These are phyloP conservation scores for Ceratocystiopsis minuta DNA, from an alignment of 2,329 filamentous ascomycete species.

Conservation along the genomic window DNA sequence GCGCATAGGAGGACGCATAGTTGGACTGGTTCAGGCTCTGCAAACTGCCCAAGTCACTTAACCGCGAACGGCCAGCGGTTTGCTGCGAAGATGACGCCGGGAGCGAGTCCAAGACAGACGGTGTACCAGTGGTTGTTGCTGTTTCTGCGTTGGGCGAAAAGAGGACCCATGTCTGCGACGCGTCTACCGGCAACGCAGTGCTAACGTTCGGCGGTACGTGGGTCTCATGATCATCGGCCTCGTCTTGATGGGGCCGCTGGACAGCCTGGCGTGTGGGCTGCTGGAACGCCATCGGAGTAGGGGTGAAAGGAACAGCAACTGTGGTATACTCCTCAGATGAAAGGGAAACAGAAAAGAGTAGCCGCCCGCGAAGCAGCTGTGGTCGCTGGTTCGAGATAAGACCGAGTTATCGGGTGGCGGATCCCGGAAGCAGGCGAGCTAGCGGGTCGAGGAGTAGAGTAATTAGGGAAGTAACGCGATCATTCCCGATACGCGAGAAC, in stretches of 20 bases:
- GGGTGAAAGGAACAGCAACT: too few relatives aligned
- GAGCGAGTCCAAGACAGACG: conserved; percentile 46
- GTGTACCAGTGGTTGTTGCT: conserved; percentile 32
- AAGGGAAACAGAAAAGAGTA: neutral
- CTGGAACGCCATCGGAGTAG: conserved; percentile 10
- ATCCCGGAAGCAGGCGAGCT: neutral
- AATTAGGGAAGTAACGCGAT: too few relatives aligned
- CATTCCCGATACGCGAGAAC: too few relatives aligned
- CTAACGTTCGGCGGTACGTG: too few relatives aligned
- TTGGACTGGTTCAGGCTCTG: conserved; percentile 48
- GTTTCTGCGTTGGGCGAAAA: conserved; percentile 59
- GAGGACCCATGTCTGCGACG: conserved; percentile 88
- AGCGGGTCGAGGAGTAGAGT: neutral
- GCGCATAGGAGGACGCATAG: conserved; percentile 4
- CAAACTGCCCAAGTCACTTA: conserved; percentile 68
- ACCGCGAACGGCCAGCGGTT: conserved; percentile 49
- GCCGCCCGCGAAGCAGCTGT: too few relatives aligned
- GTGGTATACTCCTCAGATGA: neutral
- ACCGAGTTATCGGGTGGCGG: neutral
- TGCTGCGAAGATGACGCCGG: conserved; percentile 40
- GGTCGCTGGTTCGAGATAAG: neutral
- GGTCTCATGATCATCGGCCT: neutral
- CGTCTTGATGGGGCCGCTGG: conserved; percentile 26
- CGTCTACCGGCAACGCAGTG: conserved; percentile 23
- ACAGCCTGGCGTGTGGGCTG: conserved; percentile 23